These are phyloP conservation scores for Magnusiomyces tetraspermus DNA, from an alignment of 1,139 yeast species.

Conservation along the genomic window DNA sequence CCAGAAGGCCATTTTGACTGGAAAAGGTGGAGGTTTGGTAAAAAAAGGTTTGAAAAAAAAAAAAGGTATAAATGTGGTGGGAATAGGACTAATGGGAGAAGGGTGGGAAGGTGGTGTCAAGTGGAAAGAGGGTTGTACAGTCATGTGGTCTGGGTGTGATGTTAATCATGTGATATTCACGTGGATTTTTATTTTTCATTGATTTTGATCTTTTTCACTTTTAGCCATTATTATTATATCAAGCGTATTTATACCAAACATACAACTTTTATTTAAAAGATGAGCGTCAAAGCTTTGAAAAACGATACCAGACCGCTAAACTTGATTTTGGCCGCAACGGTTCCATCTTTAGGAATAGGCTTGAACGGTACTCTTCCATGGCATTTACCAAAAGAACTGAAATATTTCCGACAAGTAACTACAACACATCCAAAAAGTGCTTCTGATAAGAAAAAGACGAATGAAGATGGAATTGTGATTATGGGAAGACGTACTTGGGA, in stretches of 20 bases:
- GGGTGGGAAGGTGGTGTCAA: too few relatives aligned
- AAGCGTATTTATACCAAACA: background rate
- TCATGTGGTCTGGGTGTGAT: too few relatives aligned
- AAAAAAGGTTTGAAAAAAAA: too few relatives aligned
- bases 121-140: too few relatives aligned
- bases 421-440: conserved; percentile 22
- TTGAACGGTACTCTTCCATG: conserved; percentile 76
- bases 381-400: conserved; percentile 77
- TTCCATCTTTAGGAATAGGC: conserved; percentile 81
- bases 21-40: background rate
- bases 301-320: conserved; percentile 17
- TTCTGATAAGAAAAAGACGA: background rate
- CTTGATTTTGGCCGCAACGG: conserved; percentile 70
- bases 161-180: too few relatives aligned
- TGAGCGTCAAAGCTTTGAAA: background rate
- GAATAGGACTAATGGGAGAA: too few relatives aligned
- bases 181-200: too few relatives aligned
- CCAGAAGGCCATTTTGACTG: conserved; percentile 56
- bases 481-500: conserved; percentile 99
- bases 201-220: too few relatives aligned
- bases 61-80: too few relatives aligned
- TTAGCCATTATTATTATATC: too few relatives aligned
- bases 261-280: background rate
- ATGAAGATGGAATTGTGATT: conserved; percentile 64
- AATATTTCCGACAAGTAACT: conserved; percentile 72